Percentiles rank a stretch among this genome's conserved stretches.
Conservation (phyloP, 768 basidiomycete genomes). For the Tricholoma terreum region DNA sequence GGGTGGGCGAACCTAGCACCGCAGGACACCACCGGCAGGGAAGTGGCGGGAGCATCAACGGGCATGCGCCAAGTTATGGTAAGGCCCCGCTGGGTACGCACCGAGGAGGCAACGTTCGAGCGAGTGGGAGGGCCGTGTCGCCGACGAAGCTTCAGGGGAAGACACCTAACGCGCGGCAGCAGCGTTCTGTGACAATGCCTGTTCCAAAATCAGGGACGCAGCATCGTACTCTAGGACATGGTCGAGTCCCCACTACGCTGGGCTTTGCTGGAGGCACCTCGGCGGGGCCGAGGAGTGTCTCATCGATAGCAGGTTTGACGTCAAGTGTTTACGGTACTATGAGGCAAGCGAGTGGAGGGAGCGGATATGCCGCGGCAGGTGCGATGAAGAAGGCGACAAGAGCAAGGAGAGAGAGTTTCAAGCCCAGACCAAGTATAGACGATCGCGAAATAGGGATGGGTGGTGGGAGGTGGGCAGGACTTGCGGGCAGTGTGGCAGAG, state of each 20-base stretch:
- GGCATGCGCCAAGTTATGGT: constrained; percentile 18
- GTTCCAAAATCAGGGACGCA: constrained; percentile 48
- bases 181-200: constrained; percentile 45
- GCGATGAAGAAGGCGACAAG: constrained; percentile 47
- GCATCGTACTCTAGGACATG: constrained; percentile 56
- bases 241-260: constrained; percentile 40
- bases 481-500: constrained; percentile 41
- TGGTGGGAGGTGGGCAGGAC: constrained; percentile 24
- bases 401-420: constrained; percentile 75
- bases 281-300: constrained; percentile 15
- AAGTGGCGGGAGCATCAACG: constrained; percentile 16
- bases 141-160: constrained; percentile 49
- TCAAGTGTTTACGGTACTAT: constrained; percentile 25
- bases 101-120: constrained; percentile 34
- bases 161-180: constrained; percentile 27
- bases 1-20: constrained; percentile 40
- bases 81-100: constrained; percentile 42
- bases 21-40: constrained; percentile 16
- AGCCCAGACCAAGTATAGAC: constrained; percentile 74
- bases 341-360: constrained; percentile 19
- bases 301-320: constrained; percentile 16
- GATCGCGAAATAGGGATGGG: constrained; percentile 27
- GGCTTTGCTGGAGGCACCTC: constrained; percentile 19
- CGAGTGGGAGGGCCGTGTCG: constrained; percentile 35
- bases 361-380: constrained; percentile 21